phyloP scores from a whole-genome alignment of 495 filamentous ascomycete species.

The Antarctomyces pellizariae region DNA sequence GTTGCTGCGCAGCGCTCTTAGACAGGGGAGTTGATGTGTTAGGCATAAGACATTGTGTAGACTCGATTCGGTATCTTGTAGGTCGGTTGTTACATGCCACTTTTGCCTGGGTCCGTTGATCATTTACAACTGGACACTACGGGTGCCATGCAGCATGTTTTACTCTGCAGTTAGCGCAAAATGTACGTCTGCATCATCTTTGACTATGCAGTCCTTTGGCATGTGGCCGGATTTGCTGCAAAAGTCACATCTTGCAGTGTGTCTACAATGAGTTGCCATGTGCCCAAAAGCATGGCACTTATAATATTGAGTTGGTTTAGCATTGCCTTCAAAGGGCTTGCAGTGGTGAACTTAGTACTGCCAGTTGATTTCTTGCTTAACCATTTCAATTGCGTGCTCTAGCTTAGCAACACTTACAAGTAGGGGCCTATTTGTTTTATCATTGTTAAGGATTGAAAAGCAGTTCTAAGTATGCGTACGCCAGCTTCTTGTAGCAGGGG shows the following conservation, averaged over 20 bases:
- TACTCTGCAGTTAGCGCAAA: too few relatives aligned
- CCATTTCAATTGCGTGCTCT: background rate
- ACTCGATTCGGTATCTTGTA: too few relatives aligned
- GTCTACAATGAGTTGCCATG: slow-evolving; percentile 7
- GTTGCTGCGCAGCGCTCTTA: too few relatives aligned
- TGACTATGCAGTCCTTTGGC: too few relatives aligned
- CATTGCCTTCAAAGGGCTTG: slow-evolving; percentile 7
- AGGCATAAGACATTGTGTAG: too few relatives aligned
- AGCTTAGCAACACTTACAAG: background rate
- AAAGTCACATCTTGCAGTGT: slow-evolving; percentile 8
- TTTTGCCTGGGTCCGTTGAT: too few relatives aligned
- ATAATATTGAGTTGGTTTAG: slow-evolving; percentile 8
- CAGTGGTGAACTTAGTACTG: slow-evolving; percentile 1
- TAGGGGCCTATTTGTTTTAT: background rate
- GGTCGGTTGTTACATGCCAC: too few relatives aligned
- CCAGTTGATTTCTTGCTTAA: background rate
- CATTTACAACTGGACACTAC: too few relatives aligned
- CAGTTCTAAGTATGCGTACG: background rate
- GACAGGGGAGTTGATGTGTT: too few relatives aligned
- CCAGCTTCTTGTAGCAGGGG: background rate
- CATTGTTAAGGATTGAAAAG: background rate
- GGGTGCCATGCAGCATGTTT: too few relatives aligned
- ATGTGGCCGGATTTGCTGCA: too few relatives aligned
- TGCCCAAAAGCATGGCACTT: slow-evolving; percentile 7
- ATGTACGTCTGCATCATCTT: too few relatives aligned